Percentiles rank a stretch among this genome's conserved stretches.
Evolutionary conservation across 371 early-diverging fungal genomes (phyloP).

Genomic region (Phascolomyces articulosus): DNA sequence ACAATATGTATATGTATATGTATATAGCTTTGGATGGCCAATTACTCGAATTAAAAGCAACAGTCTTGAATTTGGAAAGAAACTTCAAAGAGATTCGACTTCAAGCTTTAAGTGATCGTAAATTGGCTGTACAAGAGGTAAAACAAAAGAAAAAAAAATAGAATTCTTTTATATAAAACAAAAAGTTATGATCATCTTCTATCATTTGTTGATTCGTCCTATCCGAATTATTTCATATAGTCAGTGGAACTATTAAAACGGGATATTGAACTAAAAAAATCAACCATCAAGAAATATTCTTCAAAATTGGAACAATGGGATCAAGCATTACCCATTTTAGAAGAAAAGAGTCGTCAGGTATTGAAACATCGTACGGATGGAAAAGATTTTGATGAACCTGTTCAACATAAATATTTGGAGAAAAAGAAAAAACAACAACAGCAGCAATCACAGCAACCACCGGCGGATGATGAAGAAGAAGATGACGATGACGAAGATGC

Average conservation of each 20-base stretch:
- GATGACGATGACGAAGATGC: slow-evolving; percentile 26
- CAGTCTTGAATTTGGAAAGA: slow-evolving; percentile 32
- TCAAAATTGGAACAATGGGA: slow-evolving; percentile 20
- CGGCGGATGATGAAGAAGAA: slow-evolving; percentile 21
- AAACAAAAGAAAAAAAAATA: neutral
- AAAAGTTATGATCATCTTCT: neutral
- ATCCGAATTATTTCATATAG: neutral
- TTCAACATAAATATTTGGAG: slow-evolving; percentile 1
- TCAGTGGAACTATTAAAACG: slow-evolving; percentile 22
- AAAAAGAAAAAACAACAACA: slow-evolving; percentile 6
- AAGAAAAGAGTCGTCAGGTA: slow-evolving; percentile 13
- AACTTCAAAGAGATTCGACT: slow-evolving; percentile 30
- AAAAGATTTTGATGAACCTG: slow-evolving; percentile 13
- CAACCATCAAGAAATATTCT: slow-evolving; percentile 17
- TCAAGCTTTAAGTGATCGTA: slow-evolving; percentile 26
- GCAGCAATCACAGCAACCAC: too few relatives aligned
- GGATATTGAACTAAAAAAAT: slow-evolving; percentile 24
- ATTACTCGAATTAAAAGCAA: slow-evolving; percentile 18
- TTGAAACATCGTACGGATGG: slow-evolving; percentile 20
- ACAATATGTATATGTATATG: neutral
- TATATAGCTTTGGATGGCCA: slow-evolving; percentile 12
- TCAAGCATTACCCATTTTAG: slow-evolving; percentile 17
- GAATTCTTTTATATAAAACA: neutral
- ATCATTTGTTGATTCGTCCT: too few relatives aligned
- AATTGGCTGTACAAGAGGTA: slow-evolving; percentile 35